Evolutionary conservation across 163 green algal genomes (phyloP), one percentile per base, ranked within the genome.

Genomic region (Coccomyxa subellipsoidea): DNA sequence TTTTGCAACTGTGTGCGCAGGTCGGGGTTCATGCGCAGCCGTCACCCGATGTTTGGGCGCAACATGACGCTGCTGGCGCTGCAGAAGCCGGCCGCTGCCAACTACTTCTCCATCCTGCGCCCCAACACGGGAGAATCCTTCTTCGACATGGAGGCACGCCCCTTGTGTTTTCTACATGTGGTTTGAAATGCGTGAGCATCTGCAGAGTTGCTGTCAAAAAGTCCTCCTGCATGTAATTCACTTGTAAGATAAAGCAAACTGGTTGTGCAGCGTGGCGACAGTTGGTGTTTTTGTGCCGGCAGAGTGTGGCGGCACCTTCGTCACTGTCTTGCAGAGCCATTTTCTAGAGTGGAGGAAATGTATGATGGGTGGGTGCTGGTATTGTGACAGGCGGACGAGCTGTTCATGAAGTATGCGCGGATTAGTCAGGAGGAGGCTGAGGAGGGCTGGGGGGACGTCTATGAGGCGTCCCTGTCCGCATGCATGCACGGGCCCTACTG

Each of bases 401-500:
- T 97, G 84, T 73, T 89, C 21, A 77, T 70, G 7, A 95, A 95
- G 82, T 97, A 97, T 82, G 10, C 69, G 25, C 80, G 38, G 10
- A 34, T 90, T 15, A 35, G 79, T 31, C 32, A 78, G 39, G 92
- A 94, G 77, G 88, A 91, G 59, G 93, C 84, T n/a, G 53, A 88
- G 78, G 83, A 84, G 78, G 82, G 84, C 34, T 97, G 94, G 94
- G 76, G 88, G 71, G 80, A 83, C 29, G 73, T 85, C 25, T 94
- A 94, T 77, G 79, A 91, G 27, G 6, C 39, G 18, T 88, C 87
- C 38, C 81, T 93, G 18, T 54, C n/a, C 7, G 15, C 29, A 12
- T 98, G 94, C 88, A 94, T 93, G 83, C 94, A 98, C 86, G 94
- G 93, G 12, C 38, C 81, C 2, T 81, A 78, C 7, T 98, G 94